Conservation (phyloP, 495 filamentous ascomycete species). For the Oidiodendron maius region DNA sequence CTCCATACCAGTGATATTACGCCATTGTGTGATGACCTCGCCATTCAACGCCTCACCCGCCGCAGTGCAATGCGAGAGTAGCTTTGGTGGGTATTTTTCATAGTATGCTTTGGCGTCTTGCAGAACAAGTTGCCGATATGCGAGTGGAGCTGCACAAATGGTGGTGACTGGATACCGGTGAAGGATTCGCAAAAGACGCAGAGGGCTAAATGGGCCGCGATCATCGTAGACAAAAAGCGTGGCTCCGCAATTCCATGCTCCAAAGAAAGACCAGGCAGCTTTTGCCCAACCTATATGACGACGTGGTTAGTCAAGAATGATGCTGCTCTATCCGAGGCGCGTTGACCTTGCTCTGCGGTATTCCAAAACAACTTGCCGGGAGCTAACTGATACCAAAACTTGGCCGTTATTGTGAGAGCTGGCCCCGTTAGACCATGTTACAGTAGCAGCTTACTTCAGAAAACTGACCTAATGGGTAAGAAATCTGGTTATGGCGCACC, state of each 20-base stretch:
- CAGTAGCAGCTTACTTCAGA: not conserved
- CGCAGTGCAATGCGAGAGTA: slow-evolving; percentile 1
- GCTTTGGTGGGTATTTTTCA: not conserved
- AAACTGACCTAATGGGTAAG: slow-evolving; percentile 5
- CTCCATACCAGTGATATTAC: not conserved
- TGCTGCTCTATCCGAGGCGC: too few relatives aligned
- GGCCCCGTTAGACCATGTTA: not conserved
- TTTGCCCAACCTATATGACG: slow-evolving; percentile 11
- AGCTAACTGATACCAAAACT: slow-evolving; percentile 6
- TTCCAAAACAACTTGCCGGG: slow-evolving; percentile 11
- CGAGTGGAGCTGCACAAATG: slow-evolving; percentile 2
- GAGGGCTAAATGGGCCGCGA: not conserved
- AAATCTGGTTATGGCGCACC: slow-evolving; percentile 10
- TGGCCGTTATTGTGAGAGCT: slow-evolving; percentile 5
- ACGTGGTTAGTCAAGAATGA: too few relatives aligned
- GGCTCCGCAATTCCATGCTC: slow-evolving; percentile 10
- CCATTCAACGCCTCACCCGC: slow-evolving; percentile 9
- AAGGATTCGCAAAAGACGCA: not conserved
- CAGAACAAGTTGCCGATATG: slow-evolving; percentile 9
- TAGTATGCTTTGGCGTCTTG: not conserved
- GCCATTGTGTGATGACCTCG: not conserved
- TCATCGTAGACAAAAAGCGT: slow-evolving; percentile 11
- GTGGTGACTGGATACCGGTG: slow-evolving; percentile 6
- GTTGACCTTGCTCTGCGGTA: slow-evolving; percentile 7
- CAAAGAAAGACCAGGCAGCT: slow-evolving; percentile 12